Percentiles rank a stretch among this genome's conserved stretches.
Evolutionary conservation across 2,329 filamentous ascomycete genomes (phyloP).

Genomic region (Emergomyces pasteurianus): DNA sequence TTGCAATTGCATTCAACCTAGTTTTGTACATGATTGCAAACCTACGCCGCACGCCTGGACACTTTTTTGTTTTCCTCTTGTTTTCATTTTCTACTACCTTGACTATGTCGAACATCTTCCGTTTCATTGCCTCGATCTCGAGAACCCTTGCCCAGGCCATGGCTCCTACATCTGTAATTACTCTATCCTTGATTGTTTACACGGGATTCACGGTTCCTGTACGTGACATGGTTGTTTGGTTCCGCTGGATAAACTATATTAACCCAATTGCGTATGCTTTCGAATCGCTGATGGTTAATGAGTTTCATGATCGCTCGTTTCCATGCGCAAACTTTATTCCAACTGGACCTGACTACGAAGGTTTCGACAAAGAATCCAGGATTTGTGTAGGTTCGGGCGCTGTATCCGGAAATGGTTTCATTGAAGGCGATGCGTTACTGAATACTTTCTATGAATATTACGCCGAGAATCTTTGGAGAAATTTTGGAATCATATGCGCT

Average conservation of each 20-base stretch:
- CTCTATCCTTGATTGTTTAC: slow-evolving; percentile 35
- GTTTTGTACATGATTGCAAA: slow-evolving; percentile 81
- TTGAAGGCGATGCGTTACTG: slow-evolving; percentile 51
- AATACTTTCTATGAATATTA: slow-evolving; percentile 45
- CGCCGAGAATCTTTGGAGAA: slow-evolving; percentile 52
- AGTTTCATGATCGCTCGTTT: slow-evolving; percentile 60
- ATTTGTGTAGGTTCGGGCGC: slow-evolving; percentile 50
- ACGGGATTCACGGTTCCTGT: slow-evolving; percentile 37
- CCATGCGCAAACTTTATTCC: slow-evolving; percentile 37
- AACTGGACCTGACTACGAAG: slow-evolving; percentile 26
- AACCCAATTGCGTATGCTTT: slow-evolving; percentile 73
- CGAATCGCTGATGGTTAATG: slow-evolving; percentile 71
- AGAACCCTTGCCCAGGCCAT: slow-evolving; percentile 62
- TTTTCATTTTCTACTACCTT: slow-evolving; percentile 62
- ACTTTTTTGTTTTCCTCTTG: slow-evolving; percentile 79
- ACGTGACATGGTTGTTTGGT: slow-evolving; percentile 66
- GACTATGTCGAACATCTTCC: slow-evolving; percentile 78
- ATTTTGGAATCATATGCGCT: slow-evolving; percentile 57
- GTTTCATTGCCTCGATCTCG: slow-evolving; percentile 63
- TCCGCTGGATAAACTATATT: slow-evolving; percentile 70
- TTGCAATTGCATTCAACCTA: slow-evolving; percentile 64
- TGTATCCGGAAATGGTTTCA: slow-evolving; percentile 37
- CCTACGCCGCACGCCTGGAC: slow-evolving; percentile 57
- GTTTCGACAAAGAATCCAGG: slow-evolving; percentile 18
- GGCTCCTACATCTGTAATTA: slow-evolving; percentile 43